Evolutionary conservation across 169 alveolate species (phyloP).

Genomic region (Plasmodium vivax): DNA sequence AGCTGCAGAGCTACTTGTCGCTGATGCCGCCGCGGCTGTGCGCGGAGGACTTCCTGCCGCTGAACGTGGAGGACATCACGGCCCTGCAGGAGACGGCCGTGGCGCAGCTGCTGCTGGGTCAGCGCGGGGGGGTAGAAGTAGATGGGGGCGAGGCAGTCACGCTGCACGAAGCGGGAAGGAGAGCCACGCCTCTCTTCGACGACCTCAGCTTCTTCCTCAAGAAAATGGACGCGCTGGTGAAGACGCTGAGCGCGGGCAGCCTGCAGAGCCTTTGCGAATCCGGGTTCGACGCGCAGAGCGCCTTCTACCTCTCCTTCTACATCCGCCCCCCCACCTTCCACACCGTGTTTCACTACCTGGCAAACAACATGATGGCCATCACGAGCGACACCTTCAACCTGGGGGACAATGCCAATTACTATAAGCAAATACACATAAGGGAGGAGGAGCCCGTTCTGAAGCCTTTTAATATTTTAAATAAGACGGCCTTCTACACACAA

Average conservation of each 20-base stretch:
- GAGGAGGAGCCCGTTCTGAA: constrained; percentile 2
- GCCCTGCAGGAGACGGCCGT: constrained; percentile 64
- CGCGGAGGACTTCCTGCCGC: constrained; percentile 27
- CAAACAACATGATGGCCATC: constrained; percentile 42
- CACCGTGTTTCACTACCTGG: constrained; percentile 35
- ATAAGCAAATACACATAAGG: constrained; percentile 21
- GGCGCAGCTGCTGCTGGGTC: constrained; percentile 20
- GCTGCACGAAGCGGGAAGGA: not conserved
- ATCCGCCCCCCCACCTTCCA: constrained; percentile 14
- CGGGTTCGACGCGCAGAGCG: constrained; percentile 41
- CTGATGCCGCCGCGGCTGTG: constrained; percentile 40
- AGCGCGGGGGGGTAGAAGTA: not conserved
- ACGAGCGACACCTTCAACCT: constrained; percentile 19
- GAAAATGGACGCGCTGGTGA: constrained; percentile 49
- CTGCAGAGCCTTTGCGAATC: constrained; percentile 53
- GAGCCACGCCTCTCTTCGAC: not conserved
- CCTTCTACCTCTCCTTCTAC: constrained; percentile 59
- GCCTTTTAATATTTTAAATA: constrained; percentile 41
- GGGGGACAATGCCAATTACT: constrained; percentile 42
- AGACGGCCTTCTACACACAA: constrained; percentile 46
- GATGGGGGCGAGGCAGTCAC: not conserved
- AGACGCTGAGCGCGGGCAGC: not conserved
- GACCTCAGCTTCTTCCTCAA: constrained; percentile 23
- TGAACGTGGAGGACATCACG: constrained; percentile 58
- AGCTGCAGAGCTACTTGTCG: constrained; percentile 29